Evolutionary conservation across 2,329 filamentous ascomycete genomes (phyloP).

Genomic region (Ophiostoma australiae): DNA sequence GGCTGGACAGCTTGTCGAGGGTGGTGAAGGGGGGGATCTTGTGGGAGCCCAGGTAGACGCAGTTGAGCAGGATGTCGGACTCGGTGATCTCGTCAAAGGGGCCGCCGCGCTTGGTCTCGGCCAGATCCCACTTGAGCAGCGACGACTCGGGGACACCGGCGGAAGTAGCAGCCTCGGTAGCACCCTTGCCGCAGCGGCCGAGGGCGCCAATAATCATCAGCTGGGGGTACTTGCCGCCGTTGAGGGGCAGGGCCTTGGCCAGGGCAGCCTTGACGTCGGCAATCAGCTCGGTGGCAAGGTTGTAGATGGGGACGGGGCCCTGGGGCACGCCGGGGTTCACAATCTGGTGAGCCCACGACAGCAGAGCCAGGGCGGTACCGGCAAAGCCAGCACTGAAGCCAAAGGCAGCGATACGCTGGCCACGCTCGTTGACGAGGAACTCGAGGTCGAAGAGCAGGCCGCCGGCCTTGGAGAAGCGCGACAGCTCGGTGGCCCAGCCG

Average conservation of each 20-base stretch:
- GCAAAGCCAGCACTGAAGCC: conserved; percentile 73
- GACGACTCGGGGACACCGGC: conserved; percentile 65
- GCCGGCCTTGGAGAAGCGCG: conserved; percentile 69
- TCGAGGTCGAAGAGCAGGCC: conserved; percentile 81
- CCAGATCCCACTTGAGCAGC: conserved; percentile 68
- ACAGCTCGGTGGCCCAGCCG: conserved; percentile 75
- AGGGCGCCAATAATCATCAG: conserved; percentile 80
- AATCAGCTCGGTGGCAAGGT: conserved; percentile 55
- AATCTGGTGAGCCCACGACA: conserved; percentile 81
- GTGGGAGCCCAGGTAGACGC: conserved; percentile 67
- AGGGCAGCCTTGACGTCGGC: conserved; percentile 68
- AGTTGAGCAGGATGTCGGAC: conserved; percentile 75
- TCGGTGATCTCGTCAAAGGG: conserved; percentile 75
- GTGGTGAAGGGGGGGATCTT: conserved; percentile 80
- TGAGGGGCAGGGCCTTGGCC: conserved; percentile 56
- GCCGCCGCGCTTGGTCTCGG: conserved; percentile 69
- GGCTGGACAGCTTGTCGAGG: conserved; percentile 59
- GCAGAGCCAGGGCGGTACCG: conserved; percentile 65
- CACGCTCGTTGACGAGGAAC: conserved; percentile 67
- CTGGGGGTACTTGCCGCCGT: conserved; percentile 59
- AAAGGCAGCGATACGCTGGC: conserved; percentile 67
- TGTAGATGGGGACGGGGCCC: conserved; percentile 19
- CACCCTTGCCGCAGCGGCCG: conserved; percentile 80
- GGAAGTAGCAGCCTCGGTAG: conserved; percentile 71
- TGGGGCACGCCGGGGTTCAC: conserved; percentile 43